Conservation (phyloP, 2,329 filamentous ascomycete genomes). For the Penicillium sp. region DNA sequence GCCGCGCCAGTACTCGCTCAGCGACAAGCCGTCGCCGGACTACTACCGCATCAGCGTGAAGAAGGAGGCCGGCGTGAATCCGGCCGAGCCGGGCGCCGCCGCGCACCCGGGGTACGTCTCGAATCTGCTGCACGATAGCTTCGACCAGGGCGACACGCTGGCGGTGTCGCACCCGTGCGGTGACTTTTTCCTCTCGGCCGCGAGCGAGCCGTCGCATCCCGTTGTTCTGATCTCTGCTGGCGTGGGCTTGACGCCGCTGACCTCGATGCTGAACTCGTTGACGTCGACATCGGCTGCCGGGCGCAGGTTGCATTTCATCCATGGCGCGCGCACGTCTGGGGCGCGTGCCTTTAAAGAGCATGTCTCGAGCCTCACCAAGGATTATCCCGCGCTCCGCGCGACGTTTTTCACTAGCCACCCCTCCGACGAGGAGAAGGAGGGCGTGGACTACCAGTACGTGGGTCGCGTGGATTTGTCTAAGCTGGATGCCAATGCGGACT, state of each 20-base stretch:
- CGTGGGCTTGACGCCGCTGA: slow-evolving; percentile 59
- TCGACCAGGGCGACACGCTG: slow-evolving; percentile 60
- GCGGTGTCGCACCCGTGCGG: slow-evolving; percentile 66
- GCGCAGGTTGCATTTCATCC: slow-evolving; percentile 58
- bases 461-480: slow-evolving; percentile 59
- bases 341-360: slow-evolving; percentile 54
- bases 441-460: slow-evolving; percentile 58
- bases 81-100: slow-evolving; percentile 45
- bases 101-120: slow-evolving; percentile 64
- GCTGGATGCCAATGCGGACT: slow-evolving; percentile 51
- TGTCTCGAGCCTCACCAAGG: slow-evolving; percentile 45
- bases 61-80: slow-evolving; percentile 57
- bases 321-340: slow-evolving; percentile 53
- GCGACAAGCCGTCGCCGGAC: slow-evolving; percentile 59
- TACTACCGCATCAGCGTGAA: slow-evolving; percentile 71
- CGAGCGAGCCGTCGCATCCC: slow-evolving; percentile 42
- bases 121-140: slow-evolving; percentile 64
- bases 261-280: slow-evolving; percentile 60
- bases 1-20: slow-evolving; percentile 69
- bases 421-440: slow-evolving; percentile 47
- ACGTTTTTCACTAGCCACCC: slow-evolving; percentile 60
- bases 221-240: slow-evolving; percentile 63
- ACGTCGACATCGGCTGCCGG: slow-evolving; percentile 40
- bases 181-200: slow-evolving; percentile 54
- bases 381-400: slow-evolving; percentile 50